Evolutionary conservation across 2,329 filamentous ascomycete species (phyloP).

Genomic region (Parastagonospora avenae): DNA sequence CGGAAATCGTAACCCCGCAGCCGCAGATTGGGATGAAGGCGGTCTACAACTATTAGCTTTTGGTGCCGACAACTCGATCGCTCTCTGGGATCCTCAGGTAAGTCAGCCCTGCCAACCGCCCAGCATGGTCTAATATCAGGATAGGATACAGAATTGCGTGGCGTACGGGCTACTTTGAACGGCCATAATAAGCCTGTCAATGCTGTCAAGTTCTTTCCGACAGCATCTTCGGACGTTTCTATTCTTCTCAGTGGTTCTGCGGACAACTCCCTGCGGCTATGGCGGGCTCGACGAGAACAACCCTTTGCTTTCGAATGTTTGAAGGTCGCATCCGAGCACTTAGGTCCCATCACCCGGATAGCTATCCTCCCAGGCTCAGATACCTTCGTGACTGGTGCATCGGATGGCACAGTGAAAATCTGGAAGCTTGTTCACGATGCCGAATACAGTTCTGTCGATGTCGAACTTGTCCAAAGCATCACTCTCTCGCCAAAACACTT

Average conservation of each 20-base stretch:
- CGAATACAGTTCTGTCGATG: conserved; percentile 28
- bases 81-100: conserved; percentile 83
- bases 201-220: conserved; percentile 76
- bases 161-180: conserved; percentile 69
- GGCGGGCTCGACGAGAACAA: conserved; percentile 47
- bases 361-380: conserved; percentile 52
- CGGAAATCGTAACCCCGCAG: conserved; percentile 86
- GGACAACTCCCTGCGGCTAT: conserved; percentile 75
- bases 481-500: conserved; percentile 78
- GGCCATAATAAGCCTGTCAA: conserved; percentile 84
- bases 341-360: conserved; percentile 73
- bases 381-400: conserved; percentile 64
- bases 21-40: conserved; percentile 82
- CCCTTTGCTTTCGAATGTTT: conserved; percentile 47
- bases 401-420: conserved; percentile 65
- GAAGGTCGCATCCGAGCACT: conserved; percentile 67
- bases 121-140: conserved; percentile 13
- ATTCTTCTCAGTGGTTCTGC: conserved; percentile 80
- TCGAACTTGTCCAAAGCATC: conserved; percentile 59
- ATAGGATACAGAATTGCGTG: conserved; percentile 55
- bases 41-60: conserved; percentile 75
- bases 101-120: conserved; percentile 38
- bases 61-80: conserved; percentile 86
- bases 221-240: conserved; percentile 53
- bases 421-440: conserved; percentile 66